Evolutionary conservation across 441 rosid species (phyloP), one percentile per base, ranked within the genome.

Genomic region (Pelargonium cotyledonis): DNA sequence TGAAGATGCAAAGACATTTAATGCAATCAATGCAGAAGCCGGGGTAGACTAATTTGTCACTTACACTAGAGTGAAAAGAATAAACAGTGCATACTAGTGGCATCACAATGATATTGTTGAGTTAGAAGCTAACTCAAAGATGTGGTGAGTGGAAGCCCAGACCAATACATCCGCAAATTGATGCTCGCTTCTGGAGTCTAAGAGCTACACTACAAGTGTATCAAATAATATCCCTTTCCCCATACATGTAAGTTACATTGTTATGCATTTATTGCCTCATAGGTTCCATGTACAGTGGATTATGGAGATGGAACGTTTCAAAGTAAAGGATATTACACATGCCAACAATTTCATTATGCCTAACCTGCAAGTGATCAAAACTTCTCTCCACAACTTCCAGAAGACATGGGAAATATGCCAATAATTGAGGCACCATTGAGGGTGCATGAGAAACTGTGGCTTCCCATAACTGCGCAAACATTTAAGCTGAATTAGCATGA

Each of bases 341-440:
- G 66, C 43, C 15, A 12, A 29, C 66, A n/a, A 35, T 4, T 11
- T 55, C 16, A 67, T 49, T 16, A 31, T 62, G 68, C 63, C 82
- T 68, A 67, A 95, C 99, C 97, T 92, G 89, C 78, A 95, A 87
- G 76, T 95, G 96, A 78, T 95, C 98, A 43, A 95, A 95, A 76
- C 89, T 95, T 83, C 87, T 90, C 79, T 90, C 98, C 84, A 90
- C 76, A 74, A 95, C 85, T 70, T 88, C 95, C 77, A 86, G 83
- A 68, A 95, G 80, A 78, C 87, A 87, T 11, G 97, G 89, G 77
- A 95, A 95, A 81, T 70, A 89, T 49, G 89, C 76, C 67, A 90
- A 73, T 55, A 95, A 79, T 78, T 89, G 99, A 75, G 97, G 95
- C 69, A 85, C 95, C 97, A 92, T 88, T 63, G 85, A 76, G 31